Percentiles rank a stretch among this genome's conserved stretches.
Conservation (phyloP, 2,329 filamentous ascomycete genomes). For the Xylaria polymorpha region DNA sequence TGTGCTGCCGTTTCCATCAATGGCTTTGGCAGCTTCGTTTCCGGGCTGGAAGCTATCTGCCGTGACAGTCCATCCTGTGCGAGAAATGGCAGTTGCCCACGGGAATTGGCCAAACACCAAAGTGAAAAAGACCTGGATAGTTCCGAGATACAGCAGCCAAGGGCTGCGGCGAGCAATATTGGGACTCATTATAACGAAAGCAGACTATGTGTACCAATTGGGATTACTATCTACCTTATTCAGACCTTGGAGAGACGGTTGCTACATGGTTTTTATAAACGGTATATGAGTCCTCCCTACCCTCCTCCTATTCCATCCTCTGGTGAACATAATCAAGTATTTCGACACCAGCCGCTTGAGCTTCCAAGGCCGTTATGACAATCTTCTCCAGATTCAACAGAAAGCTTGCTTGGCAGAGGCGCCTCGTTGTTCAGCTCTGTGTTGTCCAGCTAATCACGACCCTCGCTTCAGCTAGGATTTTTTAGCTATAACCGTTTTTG, state of each 20-base stretch:
- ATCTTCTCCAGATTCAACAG: conserved; percentile 20
- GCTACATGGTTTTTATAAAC: conserved; percentile 20
- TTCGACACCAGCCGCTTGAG: background rate
- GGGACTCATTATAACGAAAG: conserved; percentile 9
- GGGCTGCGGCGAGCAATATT: conserved; percentile 4
- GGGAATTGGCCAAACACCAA: conserved; percentile 37
- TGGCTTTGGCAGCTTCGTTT: conserved; percentile 47
- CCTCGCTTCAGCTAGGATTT: conserved; percentile 6
- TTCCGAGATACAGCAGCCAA: conserved; percentile 29
- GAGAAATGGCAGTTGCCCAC: conserved; percentile 41
- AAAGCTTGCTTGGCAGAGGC: conserved; percentile 12
- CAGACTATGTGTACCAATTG: background rate
- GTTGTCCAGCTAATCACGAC: conserved; percentile 23
- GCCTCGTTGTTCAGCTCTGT: conserved; percentile 25
- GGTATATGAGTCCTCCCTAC: background rate
- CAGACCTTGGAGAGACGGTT: background rate
- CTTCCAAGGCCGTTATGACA: conserved; percentile 1
- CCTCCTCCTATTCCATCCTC: background rate
- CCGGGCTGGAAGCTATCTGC: conserved; percentile 48
- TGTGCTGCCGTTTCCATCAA: conserved; percentile 48
- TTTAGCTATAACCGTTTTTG: conserved; percentile 10
- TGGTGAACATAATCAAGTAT: background rate
- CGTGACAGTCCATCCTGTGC: conserved; percentile 46
- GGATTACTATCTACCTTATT: background rate
- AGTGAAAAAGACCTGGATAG: conserved; percentile 32